phyloP scores from a whole-genome alignment of 805 yeast species.

The Starmerella vitae region DNA sequence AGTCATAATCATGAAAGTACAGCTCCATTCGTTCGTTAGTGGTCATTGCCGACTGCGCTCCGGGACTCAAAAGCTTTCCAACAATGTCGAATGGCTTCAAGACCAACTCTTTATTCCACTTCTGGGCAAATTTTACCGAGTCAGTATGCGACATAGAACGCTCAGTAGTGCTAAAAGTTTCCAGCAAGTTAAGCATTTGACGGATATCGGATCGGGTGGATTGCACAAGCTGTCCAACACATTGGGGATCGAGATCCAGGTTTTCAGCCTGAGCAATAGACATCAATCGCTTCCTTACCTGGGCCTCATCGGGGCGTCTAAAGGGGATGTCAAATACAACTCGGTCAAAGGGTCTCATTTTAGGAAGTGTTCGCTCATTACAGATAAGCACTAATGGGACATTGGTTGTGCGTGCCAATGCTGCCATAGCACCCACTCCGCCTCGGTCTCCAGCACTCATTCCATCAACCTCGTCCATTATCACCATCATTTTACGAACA shows the following conservation, averaged over 20 bases:
- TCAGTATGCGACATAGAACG: conserved; percentile 49
- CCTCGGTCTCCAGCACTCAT: conserved; percentile 99
- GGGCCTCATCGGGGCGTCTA: conserved; percentile 74
- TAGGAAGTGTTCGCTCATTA: conserved; percentile 82
- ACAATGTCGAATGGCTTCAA: conserved; percentile 87
- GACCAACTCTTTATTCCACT: conserved; percentile 84
- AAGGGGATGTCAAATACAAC: conserved; percentile 68
- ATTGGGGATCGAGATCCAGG: conserved; percentile 61
- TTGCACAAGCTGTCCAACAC: conserved; percentile 70
- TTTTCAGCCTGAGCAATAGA: conserved; percentile 81
- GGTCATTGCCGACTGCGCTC: conserved; percentile 23
- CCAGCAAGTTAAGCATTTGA: conserved; percentile 78
- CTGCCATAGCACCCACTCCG: conserved; percentile 89
- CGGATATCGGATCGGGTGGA: conserved; percentile 85
- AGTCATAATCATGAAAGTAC: conserved; percentile 87
- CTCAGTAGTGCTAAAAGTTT: conserved; percentile 69
- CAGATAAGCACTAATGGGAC: conserved; percentile 89
- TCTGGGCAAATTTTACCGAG: conserved; percentile 44
- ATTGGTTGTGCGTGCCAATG: conserved; percentile 67
- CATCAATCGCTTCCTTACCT: conserved; percentile 72
- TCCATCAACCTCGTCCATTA: conserved; percentile 99
- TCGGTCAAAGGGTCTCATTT: conserved; percentile 90
- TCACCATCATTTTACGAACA: conserved; percentile 55
- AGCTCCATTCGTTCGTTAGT: conserved; percentile 74
- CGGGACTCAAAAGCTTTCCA: conserved; percentile 43